Conservation (phyloP, 2,329 filamentous ascomycete genomes). For the Talaromyces funiculosus region DNA sequence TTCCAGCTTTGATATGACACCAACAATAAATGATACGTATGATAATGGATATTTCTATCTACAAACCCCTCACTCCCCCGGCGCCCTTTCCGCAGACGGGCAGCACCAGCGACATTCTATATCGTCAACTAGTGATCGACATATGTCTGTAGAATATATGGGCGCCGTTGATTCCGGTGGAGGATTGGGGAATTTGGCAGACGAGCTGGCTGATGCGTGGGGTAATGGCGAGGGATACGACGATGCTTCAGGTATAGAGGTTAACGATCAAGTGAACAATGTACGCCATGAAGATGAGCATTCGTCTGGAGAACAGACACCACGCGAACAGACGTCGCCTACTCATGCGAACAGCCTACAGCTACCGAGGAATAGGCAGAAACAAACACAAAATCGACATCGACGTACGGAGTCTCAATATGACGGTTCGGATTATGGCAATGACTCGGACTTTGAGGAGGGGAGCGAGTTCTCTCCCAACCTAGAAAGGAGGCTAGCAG, state of each 20-base stretch:
- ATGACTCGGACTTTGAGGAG: constrained; percentile 51
- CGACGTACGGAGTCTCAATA: constrained; percentile 44
- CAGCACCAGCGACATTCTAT: constrained; percentile 33
- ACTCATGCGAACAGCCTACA: constrained; percentile 21
- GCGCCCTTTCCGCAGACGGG: constrained; percentile 35
- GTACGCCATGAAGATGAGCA: constrained; percentile 26
- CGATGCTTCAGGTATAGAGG: constrained; percentile 35
- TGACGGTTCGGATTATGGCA: constrained; percentile 55
- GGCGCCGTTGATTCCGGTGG: constrained; percentile 28
- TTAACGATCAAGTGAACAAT: constrained; percentile 21
- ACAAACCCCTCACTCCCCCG: constrained; percentile 31
- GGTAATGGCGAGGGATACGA: constrained; percentile 48
- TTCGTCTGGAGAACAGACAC: constrained; percentile 24
- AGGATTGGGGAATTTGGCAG: constrained; percentile 57
- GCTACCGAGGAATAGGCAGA: constrained; percentile 35
- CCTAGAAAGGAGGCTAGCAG: constrained; percentile 52
- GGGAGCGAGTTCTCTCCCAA: constrained; percentile 49
- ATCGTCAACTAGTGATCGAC: constrained; percentile 30
- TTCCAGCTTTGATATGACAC: constrained; percentile 33
- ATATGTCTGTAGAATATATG: constrained; percentile 38
- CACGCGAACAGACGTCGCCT: constrained; percentile 16
- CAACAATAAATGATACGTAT: constrained; percentile 26
- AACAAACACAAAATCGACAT: constrained; percentile 30
- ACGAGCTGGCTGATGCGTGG: constrained; percentile 58
- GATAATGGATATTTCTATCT: constrained; percentile 30